Percentiles rank a stretch among this genome's conserved stretches.
Evolutionary conservation across 2,329 filamentous ascomycete species (phyloP).

Genomic region (Sporothrix humicola): DNA sequence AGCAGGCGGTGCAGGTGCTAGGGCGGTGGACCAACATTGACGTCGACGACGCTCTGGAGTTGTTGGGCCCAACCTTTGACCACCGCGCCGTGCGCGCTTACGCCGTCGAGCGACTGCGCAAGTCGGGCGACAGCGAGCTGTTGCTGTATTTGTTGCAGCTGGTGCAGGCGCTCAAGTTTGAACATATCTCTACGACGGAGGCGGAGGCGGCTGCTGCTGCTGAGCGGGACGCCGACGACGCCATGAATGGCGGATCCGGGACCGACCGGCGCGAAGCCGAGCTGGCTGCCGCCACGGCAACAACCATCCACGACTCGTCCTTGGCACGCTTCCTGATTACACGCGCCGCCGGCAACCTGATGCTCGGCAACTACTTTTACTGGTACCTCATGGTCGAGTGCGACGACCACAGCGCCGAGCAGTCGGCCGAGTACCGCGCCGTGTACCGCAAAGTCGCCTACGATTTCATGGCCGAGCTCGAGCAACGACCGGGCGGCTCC

Average conservation of each 20-base stretch:
- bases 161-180: constrained; percentile 94
- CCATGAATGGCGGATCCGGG: background rate
- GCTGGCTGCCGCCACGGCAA: constrained; percentile 52
- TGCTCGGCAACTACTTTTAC: constrained; percentile 91
- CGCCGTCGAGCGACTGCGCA: constrained; percentile 87
- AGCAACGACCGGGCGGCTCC: constrained; percentile 70
- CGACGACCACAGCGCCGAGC: constrained; percentile 79
- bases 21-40: constrained; percentile 96
- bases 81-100: constrained; percentile 88
- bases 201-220: constrained; percentile 47
- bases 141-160: constrained; percentile 90
- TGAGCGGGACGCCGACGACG: background rate
- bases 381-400: constrained; percentile 99
- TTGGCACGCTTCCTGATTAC: constrained; percentile 88
- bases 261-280: background rate
- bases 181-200: constrained; percentile 68
- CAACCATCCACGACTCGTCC: constrained; percentile 75
- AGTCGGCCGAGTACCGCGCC: constrained; percentile 73
- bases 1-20: constrained; percentile 87
- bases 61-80: constrained; percentile 90
- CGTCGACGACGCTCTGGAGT: constrained; percentile 91
- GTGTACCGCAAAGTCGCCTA: constrained; percentile 93
- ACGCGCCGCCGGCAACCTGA: constrained; percentile 84
- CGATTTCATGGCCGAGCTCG: constrained; percentile 91
- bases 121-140: constrained; percentile 90